Evolutionary conservation across 1,139 yeast species (phyloP), one percentile per base, ranked within the genome.

Genomic region (Saccharomyces uvarum): DNA sequence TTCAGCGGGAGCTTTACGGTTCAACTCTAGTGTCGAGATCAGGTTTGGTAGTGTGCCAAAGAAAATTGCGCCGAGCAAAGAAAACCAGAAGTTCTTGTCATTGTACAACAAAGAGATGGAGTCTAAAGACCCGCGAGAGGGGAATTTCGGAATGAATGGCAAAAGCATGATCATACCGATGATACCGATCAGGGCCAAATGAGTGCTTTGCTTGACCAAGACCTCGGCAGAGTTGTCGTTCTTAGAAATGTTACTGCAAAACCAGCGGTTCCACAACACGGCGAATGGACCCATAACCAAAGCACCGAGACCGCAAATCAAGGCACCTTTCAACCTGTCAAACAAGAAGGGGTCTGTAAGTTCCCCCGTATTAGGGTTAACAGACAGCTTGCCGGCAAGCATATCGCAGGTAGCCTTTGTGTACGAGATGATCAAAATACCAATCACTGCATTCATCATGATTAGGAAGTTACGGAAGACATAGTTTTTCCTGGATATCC

Each of bases 311-410:
- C 70, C 70, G 48, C 65, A 62, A 33, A 65, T 56, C 48, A 66
- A 57, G 16, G 65, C 60, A 14, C 68, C 67, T 51, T 64, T 65
- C 28, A 66, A 55, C 55, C 70, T 61, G 53, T 65, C 68, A 47
- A 66, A 66, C 24, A 66, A 57, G 50, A 63, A 66, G 7, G 69
- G 69, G 54, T 66, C 70, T 38, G 57, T 58, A 14, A 63, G 59
- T 54, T 64, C 68, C 27, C 66, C 66, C 2, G 68, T 64, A 27
- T 57, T 60, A 50, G 56, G 54, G 51, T 64, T 63, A 16, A 64
- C 55, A 7, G 66, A 58, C 47, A 64, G 44, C 53, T 64, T 64
- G 16, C 66, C 67, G 14, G 65, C 61, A 33, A 63, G 54, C 53
- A 64, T 49, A 49, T 62, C 66, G 42, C 65, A 61, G 9, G 67